These are phyloP conservation scores for Coemansia sp. DNA, from an alignment of 192 early-diverging fungal species.

Conservation along the genomic window DNA sequence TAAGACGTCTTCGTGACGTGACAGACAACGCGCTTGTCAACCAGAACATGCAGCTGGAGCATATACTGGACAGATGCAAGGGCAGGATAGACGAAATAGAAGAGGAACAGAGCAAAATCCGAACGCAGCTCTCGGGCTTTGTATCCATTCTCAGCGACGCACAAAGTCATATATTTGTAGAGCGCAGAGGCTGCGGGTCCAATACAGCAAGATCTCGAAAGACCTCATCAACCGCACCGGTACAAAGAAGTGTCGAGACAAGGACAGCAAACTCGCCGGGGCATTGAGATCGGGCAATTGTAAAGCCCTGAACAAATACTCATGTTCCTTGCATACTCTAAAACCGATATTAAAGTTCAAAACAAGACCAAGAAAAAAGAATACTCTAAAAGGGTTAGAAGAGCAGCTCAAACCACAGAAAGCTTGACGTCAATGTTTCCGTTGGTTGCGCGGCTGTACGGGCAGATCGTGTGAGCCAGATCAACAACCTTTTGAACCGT, in stretches of 20 bases:
- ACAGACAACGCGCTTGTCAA: slow-evolving; percentile 52
- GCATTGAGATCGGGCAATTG: not conserved
- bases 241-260: not conserved
- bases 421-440: slow-evolving; percentile 60
- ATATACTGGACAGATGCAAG: slow-evolving; percentile 33
- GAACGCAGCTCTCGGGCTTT: slow-evolving; percentile 35
- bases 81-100: slow-evolving; percentile 29
- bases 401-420: slow-evolving; percentile 31
- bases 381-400: not conserved
- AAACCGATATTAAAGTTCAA: not conserved
- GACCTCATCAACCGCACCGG: not conserved
- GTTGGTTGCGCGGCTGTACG: slow-evolving; percentile 57
- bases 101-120: slow-evolving; percentile 32
- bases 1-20: slow-evolving; percentile 23
- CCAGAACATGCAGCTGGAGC: slow-evolving; percentile 41
- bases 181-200: not conserved
- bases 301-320: not conserved
- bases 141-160: slow-evolving; percentile 44
- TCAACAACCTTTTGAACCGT: slow-evolving; percentile 52
- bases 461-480: slow-evolving; percentile 59
- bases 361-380: not conserved
- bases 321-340: not conserved
- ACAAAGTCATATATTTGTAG: slow-evolving; percentile 41
- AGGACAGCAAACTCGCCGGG: not conserved
- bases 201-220: not conserved